Conservation (phyloP, 768 basidiomycete genomes). For the Trametes sanguinea region DNA sequence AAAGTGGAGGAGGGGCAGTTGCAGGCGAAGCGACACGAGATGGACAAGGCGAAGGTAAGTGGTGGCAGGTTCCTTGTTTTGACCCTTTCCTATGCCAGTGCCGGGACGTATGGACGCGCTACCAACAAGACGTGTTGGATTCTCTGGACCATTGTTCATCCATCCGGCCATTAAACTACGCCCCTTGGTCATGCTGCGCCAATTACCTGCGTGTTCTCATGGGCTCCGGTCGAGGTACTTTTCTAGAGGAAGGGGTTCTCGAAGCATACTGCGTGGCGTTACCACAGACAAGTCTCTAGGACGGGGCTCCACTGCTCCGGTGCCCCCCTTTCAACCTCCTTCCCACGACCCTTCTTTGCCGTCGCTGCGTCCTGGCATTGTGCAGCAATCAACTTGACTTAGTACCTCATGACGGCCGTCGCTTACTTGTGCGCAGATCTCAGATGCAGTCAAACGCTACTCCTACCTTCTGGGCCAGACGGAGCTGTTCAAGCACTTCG, state of each 20-base stretch:
- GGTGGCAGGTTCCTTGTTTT: not conserved
- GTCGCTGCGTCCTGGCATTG: not conserved
- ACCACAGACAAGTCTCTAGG: too few relatives aligned
- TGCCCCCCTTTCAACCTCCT: too few relatives aligned
- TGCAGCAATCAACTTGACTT: not conserved
- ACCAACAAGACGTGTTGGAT: not conserved
- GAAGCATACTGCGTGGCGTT: too few relatives aligned
- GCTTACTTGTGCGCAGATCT: slow-evolving; percentile 51
- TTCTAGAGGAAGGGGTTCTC: too few relatives aligned
- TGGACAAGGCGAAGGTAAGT: slow-evolving; percentile 84
- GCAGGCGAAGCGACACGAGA: slow-evolving; percentile 70
- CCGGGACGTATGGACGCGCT: not conserved
- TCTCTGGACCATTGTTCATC: not conserved
- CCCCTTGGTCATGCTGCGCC: too few relatives aligned
- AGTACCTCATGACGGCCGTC: not conserved
- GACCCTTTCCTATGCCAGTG: not conserved
- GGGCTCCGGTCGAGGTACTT: too few relatives aligned
- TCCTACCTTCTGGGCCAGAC: slow-evolving; percentile 98
- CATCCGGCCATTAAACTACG: too few relatives aligned
- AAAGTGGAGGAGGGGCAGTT: slow-evolving; percentile 73
- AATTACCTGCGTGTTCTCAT: too few relatives aligned
- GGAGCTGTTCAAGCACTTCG: slow-evolving; percentile 97
- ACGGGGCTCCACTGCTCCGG: too few relatives aligned
- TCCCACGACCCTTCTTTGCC: not conserved
- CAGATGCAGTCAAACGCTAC: slow-evolving; percentile 95